Evolutionary conservation across 768 basidiomycete genomes (phyloP).

Genomic region (Lactarius pseudohatsudake): DNA sequence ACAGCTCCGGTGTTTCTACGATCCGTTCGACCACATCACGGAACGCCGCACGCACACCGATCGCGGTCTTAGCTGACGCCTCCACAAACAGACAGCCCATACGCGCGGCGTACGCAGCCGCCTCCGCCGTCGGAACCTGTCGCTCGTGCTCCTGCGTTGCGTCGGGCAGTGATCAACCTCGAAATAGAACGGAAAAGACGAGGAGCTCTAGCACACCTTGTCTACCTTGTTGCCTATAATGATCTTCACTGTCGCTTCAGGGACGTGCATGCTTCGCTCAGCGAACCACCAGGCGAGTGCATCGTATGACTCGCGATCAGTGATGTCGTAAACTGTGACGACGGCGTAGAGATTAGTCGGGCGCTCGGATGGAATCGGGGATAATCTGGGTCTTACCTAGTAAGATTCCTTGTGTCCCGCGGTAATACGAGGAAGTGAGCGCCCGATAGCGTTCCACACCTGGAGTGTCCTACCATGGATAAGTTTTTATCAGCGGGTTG

Average conservation of each 20-base stretch:
- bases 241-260: constrained; percentile 82
- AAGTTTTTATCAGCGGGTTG: neutral
- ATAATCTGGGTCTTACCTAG: constrained; percentile 45
- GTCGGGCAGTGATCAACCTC: neutral
- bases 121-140: constrained; percentile 74
- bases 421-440: constrained; percentile 91
- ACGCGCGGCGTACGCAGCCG: constrained; percentile 70
- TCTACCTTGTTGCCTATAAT: constrained; percentile 93
- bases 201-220: constrained; percentile 50
- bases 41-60: constrained; percentile 76
- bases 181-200: neutral
- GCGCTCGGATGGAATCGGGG: neutral
- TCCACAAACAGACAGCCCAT: constrained; percentile 92
- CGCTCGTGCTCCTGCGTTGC: constrained; percentile 77
- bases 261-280: constrained; percentile 90
- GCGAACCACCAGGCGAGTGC: constrained; percentile 90
- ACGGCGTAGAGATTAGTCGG: neutral
- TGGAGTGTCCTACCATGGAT: constrained; percentile 69
- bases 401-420: constrained; percentile 80
- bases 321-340: constrained; percentile 83
- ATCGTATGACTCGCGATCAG: constrained; percentile 88
- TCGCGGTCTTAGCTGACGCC: constrained; percentile 85
- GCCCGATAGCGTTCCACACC: constrained; percentile 96
- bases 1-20: constrained; percentile 77
- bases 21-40: constrained; percentile 79